A percentile compares a stretch with the other conserved stretches of the same genome.
phyloP scores from a whole-genome alignment of 2,329 filamentous ascomycete genomes.

The Diaporthe humulicola region DNA sequence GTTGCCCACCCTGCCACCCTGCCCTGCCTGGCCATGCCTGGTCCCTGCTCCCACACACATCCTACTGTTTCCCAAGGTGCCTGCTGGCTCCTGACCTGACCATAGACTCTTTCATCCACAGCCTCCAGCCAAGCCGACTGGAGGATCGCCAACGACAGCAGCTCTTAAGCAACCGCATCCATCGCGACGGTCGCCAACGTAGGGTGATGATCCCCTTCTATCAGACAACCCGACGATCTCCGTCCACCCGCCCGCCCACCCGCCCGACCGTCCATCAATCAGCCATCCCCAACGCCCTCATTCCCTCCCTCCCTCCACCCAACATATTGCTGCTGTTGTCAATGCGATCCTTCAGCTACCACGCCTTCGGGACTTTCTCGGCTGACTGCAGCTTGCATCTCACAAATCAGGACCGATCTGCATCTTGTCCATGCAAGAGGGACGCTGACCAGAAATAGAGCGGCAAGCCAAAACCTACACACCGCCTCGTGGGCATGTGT shows the following conservation, averaged over 20 bases:
- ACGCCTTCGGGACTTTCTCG: background rate
- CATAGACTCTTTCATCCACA: background rate
- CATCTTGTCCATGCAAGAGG: background rate
- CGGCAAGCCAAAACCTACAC: background rate
- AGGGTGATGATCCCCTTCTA: background rate
- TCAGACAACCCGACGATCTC: background rate
- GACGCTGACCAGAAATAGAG: conserved; percentile 17
- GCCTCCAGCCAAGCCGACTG: background rate
- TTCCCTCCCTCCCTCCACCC: background rate
- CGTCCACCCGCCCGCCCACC: background rate
- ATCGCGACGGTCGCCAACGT: background rate
- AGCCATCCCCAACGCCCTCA: background rate
- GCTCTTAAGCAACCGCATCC: background rate
- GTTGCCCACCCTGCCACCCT: background rate
- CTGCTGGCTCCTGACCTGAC: conserved; percentile 7
- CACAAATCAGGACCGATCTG: conserved; percentile 29
- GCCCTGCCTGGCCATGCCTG: background rate
- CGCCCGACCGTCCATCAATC: background rate
- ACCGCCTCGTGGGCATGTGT: conserved; percentile 22
- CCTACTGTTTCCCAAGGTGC: background rate
- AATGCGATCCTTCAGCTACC: background rate
- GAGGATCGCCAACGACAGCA: background rate
- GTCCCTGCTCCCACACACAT: background rate
- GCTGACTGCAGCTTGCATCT: conserved; percentile 23
- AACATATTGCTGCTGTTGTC: background rate